phyloP scores from a whole-genome alignment of 1,284 basidiomycete species.

The Rhizopogon hawkerae region DNA sequence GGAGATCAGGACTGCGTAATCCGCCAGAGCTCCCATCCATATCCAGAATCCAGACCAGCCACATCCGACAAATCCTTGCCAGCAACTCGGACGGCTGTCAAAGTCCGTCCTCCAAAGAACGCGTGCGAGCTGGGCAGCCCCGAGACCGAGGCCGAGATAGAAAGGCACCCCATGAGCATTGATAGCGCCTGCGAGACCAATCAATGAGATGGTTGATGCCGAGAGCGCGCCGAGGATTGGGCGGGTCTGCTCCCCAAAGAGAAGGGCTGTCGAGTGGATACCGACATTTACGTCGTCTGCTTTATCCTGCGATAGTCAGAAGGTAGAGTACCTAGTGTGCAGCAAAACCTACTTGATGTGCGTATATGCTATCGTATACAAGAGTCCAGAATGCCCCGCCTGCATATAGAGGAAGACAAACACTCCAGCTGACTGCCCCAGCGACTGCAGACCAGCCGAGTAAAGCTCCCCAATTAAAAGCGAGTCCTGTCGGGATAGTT shows the following conservation, averaged over 20 bases:
- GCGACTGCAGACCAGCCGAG: slow-evolving; percentile 95
- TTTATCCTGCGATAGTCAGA: slow-evolving; percentile 65
- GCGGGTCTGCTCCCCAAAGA: slow-evolving; percentile 76
- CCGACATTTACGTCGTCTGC: slow-evolving; percentile 81
- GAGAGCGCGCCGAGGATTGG: slow-evolving; percentile 75
- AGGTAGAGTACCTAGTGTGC: background rate
- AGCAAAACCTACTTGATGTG: slow-evolving; percentile 69
- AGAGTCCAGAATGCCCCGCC: slow-evolving; percentile 92
- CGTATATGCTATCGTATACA: slow-evolving; percentile 97
- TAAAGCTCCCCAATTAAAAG: slow-evolving; percentile 97
- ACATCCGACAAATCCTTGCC: slow-evolving; percentile 86
- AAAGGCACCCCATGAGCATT: slow-evolving; percentile 74
- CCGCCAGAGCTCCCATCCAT: slow-evolving; percentile 75
- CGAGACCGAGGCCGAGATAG: slow-evolving; percentile 71
- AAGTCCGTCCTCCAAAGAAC: slow-evolving; percentile 77
- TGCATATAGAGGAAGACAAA: slow-evolving; percentile 84
- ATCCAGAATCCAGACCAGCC: slow-evolving; percentile 86
- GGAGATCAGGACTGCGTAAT: slow-evolving; percentile 49
- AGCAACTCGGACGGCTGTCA: slow-evolving; percentile 76
- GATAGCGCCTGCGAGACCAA: slow-evolving; percentile 73
- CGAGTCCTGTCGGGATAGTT: slow-evolving; percentile 51
- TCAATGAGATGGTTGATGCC: slow-evolving; percentile 62
- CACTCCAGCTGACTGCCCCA: slow-evolving; percentile 73
- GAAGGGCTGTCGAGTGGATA: slow-evolving; percentile 89
- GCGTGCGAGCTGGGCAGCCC: slow-evolving; percentile 73